phyloP scores from a whole-genome alignment of 257 asterid species.

The Penstemon newberryi region DNA sequence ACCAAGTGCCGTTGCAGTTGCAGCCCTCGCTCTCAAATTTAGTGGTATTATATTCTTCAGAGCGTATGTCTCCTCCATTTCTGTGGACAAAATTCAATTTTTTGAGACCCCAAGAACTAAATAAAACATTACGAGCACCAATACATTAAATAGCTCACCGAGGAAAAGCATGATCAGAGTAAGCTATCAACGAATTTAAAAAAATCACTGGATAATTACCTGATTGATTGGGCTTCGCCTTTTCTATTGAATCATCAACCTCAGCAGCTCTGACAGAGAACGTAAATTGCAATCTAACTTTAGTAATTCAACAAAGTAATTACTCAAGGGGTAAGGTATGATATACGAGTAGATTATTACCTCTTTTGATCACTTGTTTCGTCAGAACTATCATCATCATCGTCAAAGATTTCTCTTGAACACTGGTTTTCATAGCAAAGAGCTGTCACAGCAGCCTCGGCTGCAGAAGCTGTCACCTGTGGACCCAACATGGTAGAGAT shows the following conservation, averaged over 20 bases:
- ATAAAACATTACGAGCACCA: constrained; percentile 4
- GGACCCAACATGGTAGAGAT: constrained; percentile 77
- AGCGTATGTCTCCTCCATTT: constrained; percentile 35
- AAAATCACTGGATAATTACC: constrained; percentile 40
- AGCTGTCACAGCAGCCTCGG: constrained; percentile 86
- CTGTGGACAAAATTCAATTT: constrained; percentile 35
- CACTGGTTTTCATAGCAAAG: constrained; percentile 92
- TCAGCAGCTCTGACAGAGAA: constrained; percentile 40
- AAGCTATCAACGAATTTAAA: background rate
- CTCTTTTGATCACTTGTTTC: constrained; percentile 45
- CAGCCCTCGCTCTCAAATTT: constrained; percentile 75
- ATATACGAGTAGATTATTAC: constrained; percentile 31
- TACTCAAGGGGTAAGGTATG: constrained; percentile 7
- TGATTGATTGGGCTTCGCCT: constrained; percentile 38
- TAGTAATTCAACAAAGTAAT: constrained; percentile 21
- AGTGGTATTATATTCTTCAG: constrained; percentile 55
- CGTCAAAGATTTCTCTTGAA: constrained; percentile 71
- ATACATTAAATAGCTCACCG: constrained; percentile 3
- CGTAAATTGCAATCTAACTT: constrained; percentile 13
- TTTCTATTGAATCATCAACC: constrained; percentile 44
- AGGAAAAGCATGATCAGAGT: background rate
- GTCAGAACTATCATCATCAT: constrained; percentile 43
- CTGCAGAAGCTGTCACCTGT: constrained; percentile 69
- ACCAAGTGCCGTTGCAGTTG: constrained; percentile 87
- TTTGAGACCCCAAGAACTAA: constrained; percentile 8